Evolutionary conservation across 2,329 filamentous ascomycete genomes (phyloP).

Genomic region (Phialophora chinensis): DNA sequence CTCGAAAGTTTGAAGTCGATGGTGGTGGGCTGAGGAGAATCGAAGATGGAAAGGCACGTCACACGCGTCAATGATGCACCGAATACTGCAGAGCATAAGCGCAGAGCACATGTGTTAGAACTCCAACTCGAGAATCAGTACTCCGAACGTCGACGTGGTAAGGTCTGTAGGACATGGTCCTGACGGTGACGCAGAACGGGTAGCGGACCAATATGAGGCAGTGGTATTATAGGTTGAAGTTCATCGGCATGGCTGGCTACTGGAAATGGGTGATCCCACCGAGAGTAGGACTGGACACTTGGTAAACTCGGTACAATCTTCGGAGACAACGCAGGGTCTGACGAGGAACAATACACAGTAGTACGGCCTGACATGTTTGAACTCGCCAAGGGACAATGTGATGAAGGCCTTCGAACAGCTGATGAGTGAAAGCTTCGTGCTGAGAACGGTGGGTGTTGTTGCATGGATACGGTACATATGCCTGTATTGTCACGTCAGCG

Average conservation of each 20-base stretch:
- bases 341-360: neutral
- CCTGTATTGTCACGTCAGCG: neutral
- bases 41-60: neutral
- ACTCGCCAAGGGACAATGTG: neutral
- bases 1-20: neutral
- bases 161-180: neutral
- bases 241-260: neutral
- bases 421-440: neutral
- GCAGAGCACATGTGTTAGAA: neutral
- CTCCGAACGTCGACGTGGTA: neutral
- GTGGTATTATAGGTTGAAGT: neutral
- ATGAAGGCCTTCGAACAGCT: too few species aligned
- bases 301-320: neutral
- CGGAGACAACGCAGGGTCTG: neutral
- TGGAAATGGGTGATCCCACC: neutral
- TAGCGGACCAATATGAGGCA: neutral
- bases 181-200: neutral
- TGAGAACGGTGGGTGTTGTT: neutral
- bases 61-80: neutral
- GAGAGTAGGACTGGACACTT: too few species aligned
- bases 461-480: neutral
- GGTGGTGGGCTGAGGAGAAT: neutral
- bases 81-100: slow-evolving; percentile 2
- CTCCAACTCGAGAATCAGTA: neutral
- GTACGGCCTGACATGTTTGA: neutral